Evolutionary conservation across 805 yeast species (phyloP).

Genomic region (Yueomyces sinensis): DNA sequence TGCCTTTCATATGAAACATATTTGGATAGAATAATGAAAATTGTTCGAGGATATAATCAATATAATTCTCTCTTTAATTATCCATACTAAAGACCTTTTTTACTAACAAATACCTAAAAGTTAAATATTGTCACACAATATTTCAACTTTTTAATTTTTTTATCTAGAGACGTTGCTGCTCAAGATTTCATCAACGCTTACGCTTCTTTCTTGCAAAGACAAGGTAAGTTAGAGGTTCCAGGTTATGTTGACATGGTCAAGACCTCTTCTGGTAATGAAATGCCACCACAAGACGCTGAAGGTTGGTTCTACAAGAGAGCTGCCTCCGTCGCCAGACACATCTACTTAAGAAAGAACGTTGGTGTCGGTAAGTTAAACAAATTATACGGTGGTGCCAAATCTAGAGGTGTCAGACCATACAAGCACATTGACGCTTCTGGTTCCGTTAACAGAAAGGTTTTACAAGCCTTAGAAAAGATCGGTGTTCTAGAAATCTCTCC

Average conservation of each 20-base stretch:
- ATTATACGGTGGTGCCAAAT: conserved; percentile 97
- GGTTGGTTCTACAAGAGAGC: conserved; percentile 99
- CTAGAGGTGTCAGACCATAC: conserved; percentile 98
- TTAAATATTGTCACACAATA: too few relatives aligned
- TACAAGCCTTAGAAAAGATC: conserved; percentile 96
- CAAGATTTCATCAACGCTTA: conserved; percentile 99
- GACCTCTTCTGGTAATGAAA: conserved; percentile 97
- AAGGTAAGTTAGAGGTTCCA: conserved; percentile 99
- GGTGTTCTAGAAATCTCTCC: conserved; percentile 94
- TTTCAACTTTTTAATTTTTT: conserved; percentile 7
- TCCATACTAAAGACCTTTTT: conserved; percentile 5
- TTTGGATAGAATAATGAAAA: too few relatives aligned
- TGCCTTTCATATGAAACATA: too few relatives aligned
- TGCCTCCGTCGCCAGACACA: conserved; percentile 99
- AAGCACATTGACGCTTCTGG: conserved; percentile 99
- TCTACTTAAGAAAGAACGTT: conserved; percentile 97
- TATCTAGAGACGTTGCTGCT: conserved; percentile 99
- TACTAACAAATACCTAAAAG: conserved; percentile 21
- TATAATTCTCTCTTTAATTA: background rate
- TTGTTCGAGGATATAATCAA: too few relatives aligned
- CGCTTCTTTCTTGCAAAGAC: conserved; percentile 99
- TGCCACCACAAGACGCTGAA: conserved; percentile 99
- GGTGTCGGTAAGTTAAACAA: conserved; percentile 99
- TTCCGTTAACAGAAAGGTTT: conserved; percentile 95
- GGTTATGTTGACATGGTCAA: conserved; percentile 99